Conservation (phyloP, 1,139 yeast genomes). For the Arxiozyma heterogenica region DNA sequence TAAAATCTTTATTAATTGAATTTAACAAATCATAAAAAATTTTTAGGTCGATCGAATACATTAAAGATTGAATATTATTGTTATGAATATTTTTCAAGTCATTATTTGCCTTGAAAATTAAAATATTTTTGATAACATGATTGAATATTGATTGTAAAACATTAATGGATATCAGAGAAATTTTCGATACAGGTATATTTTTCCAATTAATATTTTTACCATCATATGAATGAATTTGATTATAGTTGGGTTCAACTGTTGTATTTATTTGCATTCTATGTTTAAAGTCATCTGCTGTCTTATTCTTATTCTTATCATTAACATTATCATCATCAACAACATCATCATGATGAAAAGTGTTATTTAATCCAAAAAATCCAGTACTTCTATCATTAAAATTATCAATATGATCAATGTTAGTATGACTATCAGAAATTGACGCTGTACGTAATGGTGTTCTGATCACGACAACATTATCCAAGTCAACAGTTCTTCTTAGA, state of each 20-base stretch:
- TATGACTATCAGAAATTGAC: conserved; percentile 4
- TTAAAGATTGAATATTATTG: conserved; percentile 9
- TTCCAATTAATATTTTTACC: background rate
- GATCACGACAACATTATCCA: conserved; percentile 13
- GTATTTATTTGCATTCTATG: background rate
- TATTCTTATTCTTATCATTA: too few relatives aligned
- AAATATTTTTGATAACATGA: conserved; percentile 13
- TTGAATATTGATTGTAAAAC: conserved; percentile 13
- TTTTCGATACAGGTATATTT: conserved; percentile 15
- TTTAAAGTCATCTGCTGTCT: background rate
- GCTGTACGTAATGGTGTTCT: conserved; percentile 10
- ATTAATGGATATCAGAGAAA: conserved; percentile 20
- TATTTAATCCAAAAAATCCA: background rate
- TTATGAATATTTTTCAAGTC: conserved; percentile 10
- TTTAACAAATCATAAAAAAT: conserved; percentile 17
- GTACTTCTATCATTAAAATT: background rate
- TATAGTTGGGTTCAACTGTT: background rate
- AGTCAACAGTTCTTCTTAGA: conserved; percentile 16
- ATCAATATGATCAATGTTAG: background rate
- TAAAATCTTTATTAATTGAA: conserved; percentile 18
- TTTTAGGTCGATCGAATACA: conserved; percentile 23
- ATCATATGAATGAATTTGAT: background rate
- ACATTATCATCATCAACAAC: background rate
- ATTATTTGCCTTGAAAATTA: conserved; percentile 15
- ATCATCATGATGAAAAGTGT: background rate